Conservation (phyloP, 805 yeast genomes). For the Lipomyces anomalus region DNA sequence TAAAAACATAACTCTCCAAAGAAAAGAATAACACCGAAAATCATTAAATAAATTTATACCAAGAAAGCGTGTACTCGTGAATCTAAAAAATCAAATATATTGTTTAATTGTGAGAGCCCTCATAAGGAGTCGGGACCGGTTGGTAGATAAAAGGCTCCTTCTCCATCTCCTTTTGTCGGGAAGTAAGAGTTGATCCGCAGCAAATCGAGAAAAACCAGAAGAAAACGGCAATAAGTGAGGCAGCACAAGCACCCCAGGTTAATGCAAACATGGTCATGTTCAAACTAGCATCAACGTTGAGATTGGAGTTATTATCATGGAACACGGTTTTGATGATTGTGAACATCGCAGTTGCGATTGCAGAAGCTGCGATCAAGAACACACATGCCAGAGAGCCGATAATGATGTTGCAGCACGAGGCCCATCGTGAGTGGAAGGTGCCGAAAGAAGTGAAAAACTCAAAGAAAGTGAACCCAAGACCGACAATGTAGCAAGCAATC, state of each 20-base stretch:
- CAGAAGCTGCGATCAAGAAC: slow-evolving; percentile 43
- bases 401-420: slow-evolving; percentile 43
- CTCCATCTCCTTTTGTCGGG: slow-evolving; percentile 8
- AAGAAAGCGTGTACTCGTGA: no score
- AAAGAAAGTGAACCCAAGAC: slow-evolving; percentile 41
- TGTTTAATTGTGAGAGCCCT: not conserved
- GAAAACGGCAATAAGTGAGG: slow-evolving; percentile 39
- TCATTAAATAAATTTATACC: no score
- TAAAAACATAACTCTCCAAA: no score
- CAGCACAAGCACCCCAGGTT: slow-evolving; percentile 58
- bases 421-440: slow-evolving; percentile 43
- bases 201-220: slow-evolving; percentile 42
- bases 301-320: slow-evolving; percentile 42
- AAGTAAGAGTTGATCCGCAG: slow-evolving; percentile 41
- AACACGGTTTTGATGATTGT: slow-evolving; percentile 45
- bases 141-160: slow-evolving; percentile 14
- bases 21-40: no score
- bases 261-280: slow-evolving; percentile 50
- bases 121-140: slow-evolving; percentile 7
- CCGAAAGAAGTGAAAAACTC: slow-evolving; percentile 39
- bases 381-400: slow-evolving; percentile 36
- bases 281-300: slow-evolving; percentile 52
- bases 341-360: slow-evolving; percentile 60
- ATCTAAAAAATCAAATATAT: not conserved
- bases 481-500: slow-evolving; percentile 49